Conservation (phyloP, 345 rosid species). For the Populus davidiana region DNA sequence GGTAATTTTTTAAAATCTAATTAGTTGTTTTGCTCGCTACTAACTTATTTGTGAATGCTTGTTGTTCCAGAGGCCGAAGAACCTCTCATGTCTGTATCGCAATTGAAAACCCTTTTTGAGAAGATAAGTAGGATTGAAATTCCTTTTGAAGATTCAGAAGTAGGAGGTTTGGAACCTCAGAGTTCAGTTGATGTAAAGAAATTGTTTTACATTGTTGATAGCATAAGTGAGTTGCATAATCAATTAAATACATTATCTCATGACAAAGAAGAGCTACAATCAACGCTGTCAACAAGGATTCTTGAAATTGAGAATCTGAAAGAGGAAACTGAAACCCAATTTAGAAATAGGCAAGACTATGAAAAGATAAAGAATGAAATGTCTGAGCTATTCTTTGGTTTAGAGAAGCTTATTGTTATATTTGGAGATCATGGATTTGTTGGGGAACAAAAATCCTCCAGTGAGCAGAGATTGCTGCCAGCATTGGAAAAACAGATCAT, state of each 20-base stretch:
- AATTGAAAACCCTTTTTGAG: background rate
- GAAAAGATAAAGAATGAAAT: conserved; percentile 54
- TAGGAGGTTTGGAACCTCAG: background rate
- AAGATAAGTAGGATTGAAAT: background rate
- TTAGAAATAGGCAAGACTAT: conserved; percentile 31
- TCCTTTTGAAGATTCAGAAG: background rate
- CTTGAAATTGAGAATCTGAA: conserved; percentile 58
- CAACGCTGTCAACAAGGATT: conserved; percentile 46
- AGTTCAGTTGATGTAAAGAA: background rate
- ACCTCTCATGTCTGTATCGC: background rate
- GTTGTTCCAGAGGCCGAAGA: background rate
- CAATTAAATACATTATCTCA: conserved; percentile 47
- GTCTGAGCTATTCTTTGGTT: conserved; percentile 43
- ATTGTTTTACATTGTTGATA: conserved; percentile 22
- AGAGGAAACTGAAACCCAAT: conserved; percentile 40
- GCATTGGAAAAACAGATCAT: conserved; percentile 49
- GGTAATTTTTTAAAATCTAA: conserved; percentile 26
- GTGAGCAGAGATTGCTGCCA: conserved; percentile 41
- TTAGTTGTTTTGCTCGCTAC: conserved; percentile 48
- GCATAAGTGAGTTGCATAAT: conserved; percentile 33
- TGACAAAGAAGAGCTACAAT: conserved; percentile 53
- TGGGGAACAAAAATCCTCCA: conserved; percentile 39
- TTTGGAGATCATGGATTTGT: conserved; percentile 44
- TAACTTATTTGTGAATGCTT: no score
- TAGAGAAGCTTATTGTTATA: conserved; percentile 48